These are phyloP conservation scores for Gomphus bonarii DNA, from an alignment of 1,284 basidiomycete genomes.

Conservation along the genomic window DNA sequence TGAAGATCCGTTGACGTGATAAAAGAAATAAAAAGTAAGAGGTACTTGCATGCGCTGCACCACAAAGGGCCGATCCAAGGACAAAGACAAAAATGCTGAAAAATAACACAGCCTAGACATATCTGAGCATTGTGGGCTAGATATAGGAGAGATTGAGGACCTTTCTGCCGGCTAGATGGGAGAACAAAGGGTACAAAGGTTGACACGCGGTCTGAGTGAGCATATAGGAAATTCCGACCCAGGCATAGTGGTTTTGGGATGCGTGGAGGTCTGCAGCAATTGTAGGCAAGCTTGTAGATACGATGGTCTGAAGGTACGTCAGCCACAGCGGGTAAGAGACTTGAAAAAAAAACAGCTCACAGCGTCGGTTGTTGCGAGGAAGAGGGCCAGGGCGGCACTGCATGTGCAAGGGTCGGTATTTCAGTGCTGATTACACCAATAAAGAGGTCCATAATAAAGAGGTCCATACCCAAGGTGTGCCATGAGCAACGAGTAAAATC, in stretches of 20 bases:
- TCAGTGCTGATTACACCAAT: slow-evolving; percentile 4
- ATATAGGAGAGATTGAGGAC: slow-evolving; percentile 24
- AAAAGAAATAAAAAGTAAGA: not conserved
- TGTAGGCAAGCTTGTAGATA: slow-evolving; percentile 71
- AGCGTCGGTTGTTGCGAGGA: slow-evolving; percentile 74
- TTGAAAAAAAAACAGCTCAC: slow-evolving; percentile 25
- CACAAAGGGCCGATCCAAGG: slow-evolving; percentile 62
- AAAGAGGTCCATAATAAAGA: slow-evolving; percentile 14
- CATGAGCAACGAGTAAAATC: slow-evolving; percentile 18
- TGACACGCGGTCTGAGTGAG: slow-evolving; percentile 75
- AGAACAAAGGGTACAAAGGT: slow-evolving; percentile 67
- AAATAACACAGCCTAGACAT: slow-evolving; percentile 48
- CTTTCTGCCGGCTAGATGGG: slow-evolving; percentile 69
- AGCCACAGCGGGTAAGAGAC: slow-evolving; percentile 12
- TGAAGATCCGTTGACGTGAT: slow-evolving; percentile 20
- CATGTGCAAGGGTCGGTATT: slow-evolving; percentile 11
- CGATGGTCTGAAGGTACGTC: slow-evolving; percentile 48
- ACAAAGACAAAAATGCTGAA: slow-evolving; percentile 60
- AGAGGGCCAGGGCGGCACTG: slow-evolving; percentile 64
- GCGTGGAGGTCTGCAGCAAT: slow-evolving; percentile 58
- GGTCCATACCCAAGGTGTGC: slow-evolving; percentile 23
- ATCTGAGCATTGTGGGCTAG: not conserved
- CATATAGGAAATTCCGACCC: slow-evolving; percentile 74
- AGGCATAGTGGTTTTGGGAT: slow-evolving; percentile 63
- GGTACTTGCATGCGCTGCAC: slow-evolving; percentile 46